Evolutionary conservation across 768 basidiomycete species (phyloP).

Genomic region (Sporobolomyces roseus): DNA sequence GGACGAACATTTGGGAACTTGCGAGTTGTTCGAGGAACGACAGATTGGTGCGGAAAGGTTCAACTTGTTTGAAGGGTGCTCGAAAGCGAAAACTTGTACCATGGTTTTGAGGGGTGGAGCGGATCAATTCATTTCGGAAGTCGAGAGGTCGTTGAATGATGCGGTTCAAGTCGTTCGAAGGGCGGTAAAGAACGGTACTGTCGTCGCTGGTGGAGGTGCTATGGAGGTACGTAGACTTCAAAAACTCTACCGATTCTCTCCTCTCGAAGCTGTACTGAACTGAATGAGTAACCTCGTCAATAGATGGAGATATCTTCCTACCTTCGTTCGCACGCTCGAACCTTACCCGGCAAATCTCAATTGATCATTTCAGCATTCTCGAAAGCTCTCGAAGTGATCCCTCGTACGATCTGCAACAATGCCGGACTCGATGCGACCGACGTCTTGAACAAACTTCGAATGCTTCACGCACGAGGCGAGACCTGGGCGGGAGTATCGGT

Average conservation of each 20-base stretch:
- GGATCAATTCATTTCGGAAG: conserved; percentile 98
- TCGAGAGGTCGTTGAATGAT: conserved; percentile 94
- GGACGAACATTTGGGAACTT: conserved; percentile 86
- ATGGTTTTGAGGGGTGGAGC: conserved; percentile 90
- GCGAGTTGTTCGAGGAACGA: conserved; percentile 83
- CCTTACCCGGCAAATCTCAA: conserved; percentile 92
- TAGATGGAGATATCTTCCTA: conserved; percentile 97
- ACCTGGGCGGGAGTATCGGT: conserved; percentile 91
- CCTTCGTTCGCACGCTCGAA: conserved; percentile 81
- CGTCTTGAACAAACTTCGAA: conserved; percentile 91
- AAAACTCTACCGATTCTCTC: too few species aligned
- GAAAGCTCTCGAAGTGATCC: conserved; percentile 94
- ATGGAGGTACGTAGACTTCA: conserved; percentile 64
- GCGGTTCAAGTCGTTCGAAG: conserved; percentile 99
- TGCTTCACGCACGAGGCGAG: conserved; percentile 85
- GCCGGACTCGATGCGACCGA: conserved; percentile 97
- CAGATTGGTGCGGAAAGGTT: conserved; percentile 96
- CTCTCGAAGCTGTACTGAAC: too few species aligned
- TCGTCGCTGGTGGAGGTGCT: conserved; percentile 96
- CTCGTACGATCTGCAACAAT: conserved; percentile 97
- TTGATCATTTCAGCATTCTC: conserved; percentile 92
- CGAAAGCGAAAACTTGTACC: conserved; percentile 92
- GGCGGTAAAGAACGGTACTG: conserved; percentile 88
- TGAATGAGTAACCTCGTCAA: too few species aligned
- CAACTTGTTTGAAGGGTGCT: conserved; percentile 89